These are phyloP conservation scores for Pyronema omphalodes DNA, from an alignment of 495 filamentous ascomycete species.

Conservation along the genomic window DNA sequence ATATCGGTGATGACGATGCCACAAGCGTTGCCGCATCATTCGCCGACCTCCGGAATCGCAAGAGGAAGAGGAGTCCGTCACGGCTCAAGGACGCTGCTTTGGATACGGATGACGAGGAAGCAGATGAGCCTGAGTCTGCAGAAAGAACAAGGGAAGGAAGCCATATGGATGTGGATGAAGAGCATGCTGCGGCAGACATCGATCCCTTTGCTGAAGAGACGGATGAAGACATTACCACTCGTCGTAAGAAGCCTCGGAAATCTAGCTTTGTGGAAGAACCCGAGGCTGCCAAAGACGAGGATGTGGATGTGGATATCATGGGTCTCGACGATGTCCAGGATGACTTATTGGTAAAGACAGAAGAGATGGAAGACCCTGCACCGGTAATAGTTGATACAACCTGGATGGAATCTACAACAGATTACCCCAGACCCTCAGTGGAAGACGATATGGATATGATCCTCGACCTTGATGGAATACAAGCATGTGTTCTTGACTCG, in stretches of 20 bases:
- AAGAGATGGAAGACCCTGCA: conserved; percentile 37
- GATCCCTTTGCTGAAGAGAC: neutral
- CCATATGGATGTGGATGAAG: conserved; percentile 10
- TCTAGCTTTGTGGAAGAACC: neutral
- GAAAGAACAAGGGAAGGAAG: neutral
- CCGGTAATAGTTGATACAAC: conserved; percentile 1
- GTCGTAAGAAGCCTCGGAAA: conserved; percentile 14
- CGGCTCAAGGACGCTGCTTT: conserved; percentile 19
- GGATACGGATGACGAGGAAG: conserved; percentile 21
- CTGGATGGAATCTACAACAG: conserved; percentile 40
- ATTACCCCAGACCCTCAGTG: conserved; percentile 43
- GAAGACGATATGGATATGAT: conserved; percentile 47
- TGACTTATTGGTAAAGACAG: conserved; percentile 8
- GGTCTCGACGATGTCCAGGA: conserved; percentile 1
- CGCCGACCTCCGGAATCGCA: conserved; percentile 8
- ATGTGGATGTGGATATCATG: conserved; percentile 16
- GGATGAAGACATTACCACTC: neutral
- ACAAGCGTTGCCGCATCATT: conserved; percentile 9
- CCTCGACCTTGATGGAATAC: conserved; percentile 61
- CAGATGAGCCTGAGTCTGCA: neutral
- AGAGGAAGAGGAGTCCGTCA: conserved; percentile 22
- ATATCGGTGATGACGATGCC: conserved; percentile 23
- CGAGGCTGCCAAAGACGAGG: conserved; percentile 11
- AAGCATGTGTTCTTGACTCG: conserved; percentile 57
- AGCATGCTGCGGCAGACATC: conserved; percentile 1